Percentiles rank a stretch among this genome's conserved stretches.
Evolutionary conservation across 2,329 filamentous ascomycete genomes (phyloP).

Genomic region (Chaetomiaceae sp.): DNA sequence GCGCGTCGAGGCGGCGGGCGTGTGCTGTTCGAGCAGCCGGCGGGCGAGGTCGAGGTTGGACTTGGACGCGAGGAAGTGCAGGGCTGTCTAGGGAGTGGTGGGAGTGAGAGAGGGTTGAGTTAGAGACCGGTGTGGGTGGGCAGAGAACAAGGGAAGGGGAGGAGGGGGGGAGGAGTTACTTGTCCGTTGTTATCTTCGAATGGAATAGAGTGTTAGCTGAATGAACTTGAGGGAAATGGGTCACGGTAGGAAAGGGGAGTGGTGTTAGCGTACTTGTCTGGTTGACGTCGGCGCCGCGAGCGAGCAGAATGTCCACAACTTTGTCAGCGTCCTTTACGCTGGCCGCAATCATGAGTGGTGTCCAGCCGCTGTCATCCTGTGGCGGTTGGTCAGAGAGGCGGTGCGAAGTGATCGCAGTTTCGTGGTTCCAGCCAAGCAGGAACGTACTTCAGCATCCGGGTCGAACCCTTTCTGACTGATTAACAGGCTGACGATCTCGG

Average conservation of each 20-base stretch:
- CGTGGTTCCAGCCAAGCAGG: not conserved
- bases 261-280: conserved; percentile 52
- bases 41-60: conserved; percentile 75
- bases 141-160: not conserved
- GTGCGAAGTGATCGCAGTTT: not conserved
- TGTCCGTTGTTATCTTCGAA: conserved; percentile 59
- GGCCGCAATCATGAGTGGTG: conserved; percentile 74
- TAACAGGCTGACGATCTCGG: conserved; percentile 67
- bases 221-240: not conserved
- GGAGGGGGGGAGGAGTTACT: not conserved
- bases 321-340: conserved; percentile 67
- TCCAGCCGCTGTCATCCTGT: conserved; percentile 77
- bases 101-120: conserved; percentile 2
- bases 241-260: not conserved
- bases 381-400: not conserved
- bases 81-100: conserved; percentile 56
- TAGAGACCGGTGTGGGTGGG: not conserved
- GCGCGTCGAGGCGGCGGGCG: conserved; percentile 65
- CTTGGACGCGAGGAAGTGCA: conserved; percentile 91
- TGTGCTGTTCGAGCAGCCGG: conserved; percentile 61
- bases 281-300: conserved; percentile 65
- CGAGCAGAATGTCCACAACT: conserved; percentile 60
- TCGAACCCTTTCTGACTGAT: conserved; percentile 70
- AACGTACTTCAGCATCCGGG: conserved; percentile 65
- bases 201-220: conserved; percentile 15